Evolutionary conservation across 176 grass and related monocot species (phyloP), one percentile per base, ranked within the genome.

Genomic region (Cenchrus fungigraminus): DNA sequence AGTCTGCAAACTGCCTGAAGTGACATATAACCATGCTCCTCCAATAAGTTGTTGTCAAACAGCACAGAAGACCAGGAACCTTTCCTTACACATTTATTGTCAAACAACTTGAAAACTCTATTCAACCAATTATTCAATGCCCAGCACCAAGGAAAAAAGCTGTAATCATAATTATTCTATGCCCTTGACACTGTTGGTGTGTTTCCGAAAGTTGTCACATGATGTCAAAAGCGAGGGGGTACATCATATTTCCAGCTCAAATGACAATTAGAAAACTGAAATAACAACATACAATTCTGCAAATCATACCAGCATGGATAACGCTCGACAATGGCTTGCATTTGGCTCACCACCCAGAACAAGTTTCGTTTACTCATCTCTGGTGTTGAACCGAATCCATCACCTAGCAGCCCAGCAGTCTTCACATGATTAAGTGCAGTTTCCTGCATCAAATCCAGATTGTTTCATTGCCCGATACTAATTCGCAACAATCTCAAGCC

Each of bases 281-380:
- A 37, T 1, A 75, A 28, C 9, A 46, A 55, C 49, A 69, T 65
- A 61, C 3, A 14, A 28, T 32, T 71, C 9, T 81, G 64, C 9
- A 16, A 78, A 76, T 37, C 80, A 76, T 99, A 99, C 97, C 97
- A 99, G 89, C 90, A 90, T 68, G 97, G 97, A 94, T 94, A 99
- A 67, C 62, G 90, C 66, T 96, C 91, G 10, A 99, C 40, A 19
- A 94, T 83, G 31, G 86, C 91, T 62, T 96, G 97, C 91, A 99
- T 96, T 92, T 92, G 94, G 67, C 89, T 99, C 70, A 99, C 97
- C 87, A 99, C 97, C 97, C 97, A 99, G 79, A 99, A 96, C 86
- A 99, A 89, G 76, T 96, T 89, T 46, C 86, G 84, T 82, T 99
- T 99, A 92, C 85, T 91, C 97, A 99, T 99, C 86, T 99, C 93